Percentiles rank a stretch among this genome's conserved stretches.
Evolutionary conservation across 164 flowering plant genomes (phyloP).

Genomic region (Protea cynaroides): DNA sequence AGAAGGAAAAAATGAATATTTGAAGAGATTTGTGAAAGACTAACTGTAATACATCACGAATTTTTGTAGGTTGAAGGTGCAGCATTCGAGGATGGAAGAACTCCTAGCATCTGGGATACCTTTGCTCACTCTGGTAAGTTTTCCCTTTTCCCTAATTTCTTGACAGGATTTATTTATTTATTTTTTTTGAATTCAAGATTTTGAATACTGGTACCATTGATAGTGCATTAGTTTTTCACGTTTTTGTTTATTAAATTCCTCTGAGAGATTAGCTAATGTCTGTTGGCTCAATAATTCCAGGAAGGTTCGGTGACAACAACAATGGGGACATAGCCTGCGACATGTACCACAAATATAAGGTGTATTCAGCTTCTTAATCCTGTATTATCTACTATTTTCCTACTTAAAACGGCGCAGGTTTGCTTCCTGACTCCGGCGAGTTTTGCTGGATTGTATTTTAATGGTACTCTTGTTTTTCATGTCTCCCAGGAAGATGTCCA

Average conservation of each 20-base stretch:
- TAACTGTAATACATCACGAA: no score
- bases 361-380: neutral
- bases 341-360: slow-evolving; percentile 31
- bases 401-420: neutral
- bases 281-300: slow-evolving; percentile 3
- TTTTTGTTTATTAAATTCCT: neutral
- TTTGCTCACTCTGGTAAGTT: slow-evolving; percentile 18
- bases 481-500: slow-evolving; percentile 20
- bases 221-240: neutral
- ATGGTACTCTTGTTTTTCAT: neutral
- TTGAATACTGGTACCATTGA: neutral
- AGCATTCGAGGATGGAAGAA: slow-evolving; percentile 27
- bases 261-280: neutral
- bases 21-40: no score
- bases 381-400: neutral
- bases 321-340: slow-evolving; percentile 28
- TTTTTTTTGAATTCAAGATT: neutral
- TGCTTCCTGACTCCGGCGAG: no score
- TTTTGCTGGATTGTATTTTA: no score
- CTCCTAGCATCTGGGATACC: slow-evolving; percentile 30
- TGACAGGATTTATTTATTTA: neutral
- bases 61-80: slow-evolving; percentile 26
- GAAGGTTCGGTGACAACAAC: slow-evolving; percentile 3
- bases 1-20: no score
- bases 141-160: neutral